phyloP scores from a whole-genome alignment of 768 basidiomycete genomes.

The Udeniomyces megalosporus region DNA sequence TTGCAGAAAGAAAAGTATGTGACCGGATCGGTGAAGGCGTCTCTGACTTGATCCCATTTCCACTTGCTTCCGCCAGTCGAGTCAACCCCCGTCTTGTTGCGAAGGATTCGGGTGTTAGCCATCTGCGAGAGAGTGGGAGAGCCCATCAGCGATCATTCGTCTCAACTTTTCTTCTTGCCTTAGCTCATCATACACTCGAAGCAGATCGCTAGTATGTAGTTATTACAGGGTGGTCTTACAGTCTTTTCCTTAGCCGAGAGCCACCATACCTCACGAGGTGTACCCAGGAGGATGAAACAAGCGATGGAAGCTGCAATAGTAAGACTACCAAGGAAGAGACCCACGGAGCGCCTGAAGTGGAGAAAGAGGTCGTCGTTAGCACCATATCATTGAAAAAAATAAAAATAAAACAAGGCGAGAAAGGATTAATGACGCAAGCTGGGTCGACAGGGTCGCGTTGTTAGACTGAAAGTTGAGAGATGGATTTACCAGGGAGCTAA shows the following conservation, averaged over 20 bases:
- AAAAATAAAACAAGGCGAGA: no score
- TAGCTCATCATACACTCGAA: no score
- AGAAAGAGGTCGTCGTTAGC: no score
- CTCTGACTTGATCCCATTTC: conserved; percentile 20
- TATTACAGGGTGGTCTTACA: no score
- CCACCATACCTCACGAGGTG: conserved; percentile 22
- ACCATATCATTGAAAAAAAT: no score
- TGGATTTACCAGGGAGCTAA: not conserved
- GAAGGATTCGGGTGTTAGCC: conserved; percentile 4
- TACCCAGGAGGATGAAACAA: conserved; percentile 21
- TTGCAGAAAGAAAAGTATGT: conserved; percentile 15
- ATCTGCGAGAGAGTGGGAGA: not conserved
- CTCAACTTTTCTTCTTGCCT: no score
- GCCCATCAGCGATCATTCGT: no score
- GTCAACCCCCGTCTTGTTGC: conserved; percentile 18
- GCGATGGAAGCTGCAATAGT: conserved; percentile 19
- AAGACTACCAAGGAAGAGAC: conserved; percentile 19
- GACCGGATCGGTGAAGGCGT: conserved; percentile 18
- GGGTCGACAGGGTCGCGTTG: no score
- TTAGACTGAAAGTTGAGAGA: no score
- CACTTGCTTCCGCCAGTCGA: conserved; percentile 11
- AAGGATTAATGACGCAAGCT: no score
- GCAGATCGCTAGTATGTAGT: no score
- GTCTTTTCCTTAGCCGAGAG: conserved; percentile 18
- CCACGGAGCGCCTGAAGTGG: not conserved